Evolutionary conservation across 2,329 filamentous ascomycete genomes (phyloP), one percentile per base, ranked within the genome.

Genomic region (Didymella glomerata): DNA sequence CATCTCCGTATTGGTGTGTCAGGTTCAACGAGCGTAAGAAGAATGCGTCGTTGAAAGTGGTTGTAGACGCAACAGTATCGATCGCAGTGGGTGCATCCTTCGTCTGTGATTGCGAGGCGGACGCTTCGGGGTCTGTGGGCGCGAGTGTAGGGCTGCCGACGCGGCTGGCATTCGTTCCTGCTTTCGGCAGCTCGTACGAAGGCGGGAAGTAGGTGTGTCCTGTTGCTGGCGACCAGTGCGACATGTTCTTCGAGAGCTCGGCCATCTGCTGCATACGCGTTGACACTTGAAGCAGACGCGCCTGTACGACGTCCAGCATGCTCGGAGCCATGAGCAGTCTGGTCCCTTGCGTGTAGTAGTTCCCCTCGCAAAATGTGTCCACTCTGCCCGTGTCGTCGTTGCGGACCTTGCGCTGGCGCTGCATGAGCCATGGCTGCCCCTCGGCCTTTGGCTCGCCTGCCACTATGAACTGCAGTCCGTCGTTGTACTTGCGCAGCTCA

Each of bases 271-370:
- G 81, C 42, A 89, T 76, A 34, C 83, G 83, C 4, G 82, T 85
- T 13, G 85, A 82, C 18, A 85, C 81, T 7, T 83, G 82, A 27
- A 88, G 79, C 70, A 86, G 77, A 62, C 84, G 77, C 61, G 81
- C 80, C 34, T 83, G 82, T 8, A 89, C 74, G 7, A 89, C 79
- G 65, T 86, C 86, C 38, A 82, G 81, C 49, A 88, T 78, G 10
- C 83, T 85, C 2, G 87, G 86, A 13, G 87, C 86, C 81, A 87
- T 86, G 67, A 85, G 86, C 41, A 89, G 81, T 48, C 81, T 82
- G 52, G 86, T 83, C 1, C 84, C 85, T n/a, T 88, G 80, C 10
- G 87, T 80, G 68, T 85, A 89, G 72, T 85, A 89, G 2, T 84
- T 86, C 13, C 80, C 83, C 46, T 88, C 74, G 6, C 85, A 78